These are phyloP conservation scores for Biancaea sappan DNA, from an alignment of 306 rosid species.

Conservation along the genomic window DNA sequence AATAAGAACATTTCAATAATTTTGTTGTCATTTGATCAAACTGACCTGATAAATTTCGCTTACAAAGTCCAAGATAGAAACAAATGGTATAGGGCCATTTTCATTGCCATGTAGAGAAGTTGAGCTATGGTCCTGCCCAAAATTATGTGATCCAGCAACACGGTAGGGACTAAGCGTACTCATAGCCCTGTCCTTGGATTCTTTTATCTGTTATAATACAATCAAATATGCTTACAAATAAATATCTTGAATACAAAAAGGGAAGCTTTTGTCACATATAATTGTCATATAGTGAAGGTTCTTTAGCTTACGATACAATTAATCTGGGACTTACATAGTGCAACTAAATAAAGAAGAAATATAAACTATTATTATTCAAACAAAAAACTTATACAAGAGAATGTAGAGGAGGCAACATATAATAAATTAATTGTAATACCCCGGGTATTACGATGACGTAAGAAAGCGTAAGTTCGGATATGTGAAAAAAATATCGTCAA, in stretches of 20 bases:
- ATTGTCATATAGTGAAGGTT: too few relatives aligned
- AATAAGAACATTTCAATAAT: not conserved
- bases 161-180: constrained; percentile 75
- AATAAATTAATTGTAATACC: too few relatives aligned
- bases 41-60: constrained; percentile 89
- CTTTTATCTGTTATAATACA: constrained; percentile 71
- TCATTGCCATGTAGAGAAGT: constrained; percentile 59
- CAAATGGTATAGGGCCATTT: constrained; percentile 55
- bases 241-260: not conserved
- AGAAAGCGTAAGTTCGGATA: too few relatives aligned
- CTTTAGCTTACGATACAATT: too few relatives aligned
- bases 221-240: constrained; percentile 6
- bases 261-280: not conserved
- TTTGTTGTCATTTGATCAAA: constrained; percentile 27
- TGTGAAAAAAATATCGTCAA: too few relatives aligned
- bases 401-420: constrained; percentile 20
- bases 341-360: too few relatives aligned
- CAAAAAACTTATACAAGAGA: constrained; percentile 8
- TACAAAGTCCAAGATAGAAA: constrained; percentile 92
- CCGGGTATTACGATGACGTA: too few relatives aligned
- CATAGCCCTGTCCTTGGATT: constrained; percentile 91
- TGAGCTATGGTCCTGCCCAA: constrained; percentile 54
- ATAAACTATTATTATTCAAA: too few relatives aligned
- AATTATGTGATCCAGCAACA: constrained; percentile 68
- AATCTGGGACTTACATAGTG: too few relatives aligned